Evolutionary conservation across 768 basidiomycete genomes (phyloP), one percentile per base, ranked within the genome.

Genomic region (Tricholoma terreum): DNA sequence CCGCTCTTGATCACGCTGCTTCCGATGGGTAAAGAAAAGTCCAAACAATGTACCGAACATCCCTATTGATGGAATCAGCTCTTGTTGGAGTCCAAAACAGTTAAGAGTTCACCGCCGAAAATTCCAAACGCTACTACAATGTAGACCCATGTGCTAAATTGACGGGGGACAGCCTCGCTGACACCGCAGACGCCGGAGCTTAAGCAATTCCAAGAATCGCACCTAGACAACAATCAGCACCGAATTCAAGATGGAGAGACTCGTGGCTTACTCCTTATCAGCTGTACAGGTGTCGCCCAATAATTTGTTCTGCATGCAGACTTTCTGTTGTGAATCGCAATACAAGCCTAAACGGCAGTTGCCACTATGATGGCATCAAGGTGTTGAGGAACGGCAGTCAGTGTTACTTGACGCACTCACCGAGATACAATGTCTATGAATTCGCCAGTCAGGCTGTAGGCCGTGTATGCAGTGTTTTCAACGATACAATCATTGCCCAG

Each of bases 381-480:
- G 54, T 50, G 17, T 11, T 50, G 15, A 46, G 45, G 7, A n/a
- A 30, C 27, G 11, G 4, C 17, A 24, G 54, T 6, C n/a, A 19
- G 7, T 17, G 12, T 17, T 4, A 22, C 19, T 46, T 21, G 15
- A 22, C 42, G 35, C 67, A 7, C 76, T 31, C 64, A 90, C 92
- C 92, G 83, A 56, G 92, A 93, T 2, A 93, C 85, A 52, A 94
- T 85, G 68, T 90, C 84, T 46, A 89, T 80, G 59, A 86, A 91
- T 67, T 89, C 85, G 3, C 74, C 74, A 42, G 73, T 77, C 2
- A 77, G 64, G 0, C 81, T 77, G 66, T 91, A 92, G 0, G 83
- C 87, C 46, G 84, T 86, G 66, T 90, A 94, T 2, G 83, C 80
- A 0, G 85, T 89, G 69, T 95, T 94, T 69, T 94, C 91, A 21